These are phyloP conservation scores for Lavandula angustifolia DNA, from an alignment of 257 asterid genomes.

Conservation along the genomic window DNA sequence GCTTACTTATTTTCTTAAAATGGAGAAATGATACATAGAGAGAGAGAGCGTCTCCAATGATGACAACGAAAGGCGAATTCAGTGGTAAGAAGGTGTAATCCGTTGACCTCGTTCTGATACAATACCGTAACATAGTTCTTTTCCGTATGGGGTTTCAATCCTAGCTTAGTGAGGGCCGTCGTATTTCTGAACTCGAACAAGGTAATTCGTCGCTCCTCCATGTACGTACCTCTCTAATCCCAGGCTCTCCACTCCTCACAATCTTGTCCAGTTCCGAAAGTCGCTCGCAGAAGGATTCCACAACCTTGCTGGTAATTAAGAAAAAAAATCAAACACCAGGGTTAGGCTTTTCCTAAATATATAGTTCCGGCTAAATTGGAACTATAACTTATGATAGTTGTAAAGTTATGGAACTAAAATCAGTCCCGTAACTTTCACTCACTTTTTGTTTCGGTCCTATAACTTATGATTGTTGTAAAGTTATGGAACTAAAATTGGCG, in stretches of 20 bases:
- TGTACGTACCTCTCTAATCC: conserved; percentile 49
- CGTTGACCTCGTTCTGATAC: conserved; percentile 41
- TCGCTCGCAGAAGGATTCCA: conserved; percentile 37
- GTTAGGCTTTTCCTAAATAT: conserved; percentile 22
- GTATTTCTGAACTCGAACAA: conserved; percentile 56
- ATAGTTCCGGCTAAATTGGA: no score
- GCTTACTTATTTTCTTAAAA: no score
- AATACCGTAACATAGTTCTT: conserved; percentile 47
- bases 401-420: no score
- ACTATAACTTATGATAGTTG: no score
- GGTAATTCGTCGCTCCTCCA: conserved; percentile 54
- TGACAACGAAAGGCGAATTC: conserved; percentile 43
- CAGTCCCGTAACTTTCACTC: no score
- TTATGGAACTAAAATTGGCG: no score
- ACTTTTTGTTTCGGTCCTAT: no score
- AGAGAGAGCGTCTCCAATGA: conserved; percentile 50
- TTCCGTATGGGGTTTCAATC: conserved; percentile 53
- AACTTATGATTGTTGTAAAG: no score
- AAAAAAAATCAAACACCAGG: not conserved
- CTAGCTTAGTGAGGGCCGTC: conserved; percentile 44
- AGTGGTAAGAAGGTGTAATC: conserved; percentile 45
- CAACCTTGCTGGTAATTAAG: conserved; percentile 39
- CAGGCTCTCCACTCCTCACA: conserved; percentile 52
- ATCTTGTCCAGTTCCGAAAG: conserved; percentile 47
- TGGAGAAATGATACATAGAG: no score